phyloP scores from a whole-genome alignment of 75 land plant species.

The Isoetes taiwanensis region DNA sequence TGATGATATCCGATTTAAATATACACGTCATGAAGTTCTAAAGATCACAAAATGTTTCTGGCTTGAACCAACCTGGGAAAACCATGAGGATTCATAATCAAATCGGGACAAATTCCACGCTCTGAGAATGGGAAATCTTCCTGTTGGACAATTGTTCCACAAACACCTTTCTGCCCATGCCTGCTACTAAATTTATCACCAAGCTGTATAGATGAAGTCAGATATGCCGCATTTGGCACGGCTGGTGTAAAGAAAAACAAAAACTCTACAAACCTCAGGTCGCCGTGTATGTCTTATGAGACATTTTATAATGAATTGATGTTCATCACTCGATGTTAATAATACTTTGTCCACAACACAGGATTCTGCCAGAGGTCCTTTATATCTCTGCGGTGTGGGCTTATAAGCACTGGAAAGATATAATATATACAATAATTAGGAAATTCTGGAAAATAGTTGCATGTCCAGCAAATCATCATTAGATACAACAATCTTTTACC shows the following conservation, averaged over 20 bases:
- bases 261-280: slow-evolving; percentile 89
- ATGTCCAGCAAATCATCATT: too few relatives aligned
- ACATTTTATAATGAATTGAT: slow-evolving; percentile 51
- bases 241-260: too few relatives aligned
- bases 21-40: too few relatives aligned
- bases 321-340: slow-evolving; percentile 41
- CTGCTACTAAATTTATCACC: slow-evolving; percentile 98
- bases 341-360: slow-evolving; percentile 76
- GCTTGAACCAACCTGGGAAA: slow-evolving; percentile 99
- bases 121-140: slow-evolving; percentile 98
- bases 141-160: slow-evolving; percentile 88
- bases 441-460: too few relatives aligned
- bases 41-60: too few relatives aligned
- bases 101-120: slow-evolving; percentile 92
- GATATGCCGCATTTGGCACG: too few relatives aligned
- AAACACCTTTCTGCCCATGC: slow-evolving; percentile 99
- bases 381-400: slow-evolving; percentile 40
- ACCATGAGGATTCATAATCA: slow-evolving; percentile 99
- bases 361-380: slow-evolving; percentile 64
- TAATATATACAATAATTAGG: too few relatives aligned
- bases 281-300: slow-evolving; percentile 79
- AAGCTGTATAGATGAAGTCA: too few relatives aligned
- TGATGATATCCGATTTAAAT: too few relatives aligned
- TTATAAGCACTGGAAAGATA: slow-evolving; percentile 55
- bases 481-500: too few relatives aligned